phyloP scores from a whole-genome alignment of 768 basidiomycete species.

The Pleurotus ostreatus region DNA sequence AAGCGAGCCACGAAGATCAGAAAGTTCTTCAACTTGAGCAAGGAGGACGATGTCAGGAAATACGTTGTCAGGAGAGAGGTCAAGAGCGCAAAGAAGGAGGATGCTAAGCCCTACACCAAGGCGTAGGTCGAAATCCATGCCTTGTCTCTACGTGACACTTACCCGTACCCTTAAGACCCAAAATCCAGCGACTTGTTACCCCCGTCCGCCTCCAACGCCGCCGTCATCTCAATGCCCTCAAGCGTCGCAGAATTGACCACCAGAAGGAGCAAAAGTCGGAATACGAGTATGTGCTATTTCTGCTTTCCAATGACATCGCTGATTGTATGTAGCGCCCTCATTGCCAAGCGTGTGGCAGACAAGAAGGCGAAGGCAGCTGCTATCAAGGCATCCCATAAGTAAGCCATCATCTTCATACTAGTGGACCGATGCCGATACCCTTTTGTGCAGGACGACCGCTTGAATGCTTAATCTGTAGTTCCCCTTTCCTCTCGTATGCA shows the following conservation, averaged over 20 bases:
- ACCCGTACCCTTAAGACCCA: conserved; percentile 53
- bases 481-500: conserved; percentile 6
- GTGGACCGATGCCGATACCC: background rate
- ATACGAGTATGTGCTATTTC: conserved; percentile 63
- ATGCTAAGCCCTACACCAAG: conserved; percentile 94
- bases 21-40: conserved; percentile 94
- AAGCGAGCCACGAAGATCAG: conserved; percentile 98
- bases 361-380: conserved; percentile 90
- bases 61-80: conserved; percentile 95
- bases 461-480: background rate
- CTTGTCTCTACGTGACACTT: background rate
- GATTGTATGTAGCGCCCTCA: conserved; percentile 43
- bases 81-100: conserved; percentile 80
- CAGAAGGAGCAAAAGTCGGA: conserved; percentile 96
- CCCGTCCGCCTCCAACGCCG: conserved; percentile 94
- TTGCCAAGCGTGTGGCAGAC: conserved; percentile 89
- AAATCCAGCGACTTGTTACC: conserved; percentile 96
- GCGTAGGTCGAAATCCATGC: conserved; percentile 54
- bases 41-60: conserved; percentile 98
- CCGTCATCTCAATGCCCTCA: conserved; percentile 86
- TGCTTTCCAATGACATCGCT: conserved; percentile 1
- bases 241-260: conserved; percentile 80
- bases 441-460: conserved; percentile 1
- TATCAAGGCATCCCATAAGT: conserved; percentile 79
- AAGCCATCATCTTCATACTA: conserved; percentile 15